phyloP scores from a whole-genome alignment of 352 stramenopile genomes.

The Phytophthora kernoviae region DNA sequence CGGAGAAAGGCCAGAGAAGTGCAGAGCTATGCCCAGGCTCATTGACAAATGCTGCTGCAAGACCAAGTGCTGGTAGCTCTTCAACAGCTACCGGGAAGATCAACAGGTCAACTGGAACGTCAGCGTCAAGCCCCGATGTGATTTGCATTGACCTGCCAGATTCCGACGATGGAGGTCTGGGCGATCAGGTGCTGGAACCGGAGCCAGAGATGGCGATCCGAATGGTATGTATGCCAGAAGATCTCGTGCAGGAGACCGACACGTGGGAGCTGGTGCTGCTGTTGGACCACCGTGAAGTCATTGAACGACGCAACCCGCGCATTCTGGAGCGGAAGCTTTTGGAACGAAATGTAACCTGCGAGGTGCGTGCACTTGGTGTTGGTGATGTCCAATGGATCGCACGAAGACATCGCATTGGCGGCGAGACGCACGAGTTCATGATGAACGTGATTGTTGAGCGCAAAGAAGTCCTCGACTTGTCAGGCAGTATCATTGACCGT shows the following conservation, averaged over 20 bases:
- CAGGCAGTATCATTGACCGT: constrained; percentile 83
- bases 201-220: constrained; percentile 18
- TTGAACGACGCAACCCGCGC: constrained; percentile 70
- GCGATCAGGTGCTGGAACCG: constrained; percentile 9
- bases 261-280: constrained; percentile 81
- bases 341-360: constrained; percentile 77
- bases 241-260: constrained; percentile 42
- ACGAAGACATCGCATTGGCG: constrained; percentile 45
- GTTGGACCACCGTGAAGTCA: constrained; percentile 83
- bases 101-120: background rate
- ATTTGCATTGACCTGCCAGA: constrained; percentile 51
- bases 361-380: constrained; percentile 76
- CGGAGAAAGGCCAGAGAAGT: constrained; percentile 55
- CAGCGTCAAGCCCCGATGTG: constrained; percentile 16
- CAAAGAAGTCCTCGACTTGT: constrained; percentile 82
- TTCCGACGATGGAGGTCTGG: constrained; percentile 36
- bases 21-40: constrained; percentile 50
- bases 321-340: constrained; percentile 85
- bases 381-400: constrained; percentile 85
- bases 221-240: constrained; percentile 9
- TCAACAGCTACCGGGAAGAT: no score
- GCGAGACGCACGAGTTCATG: constrained; percentile 61
- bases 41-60: constrained; percentile 9
- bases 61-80: background rate
- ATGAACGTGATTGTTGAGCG: constrained; percentile 86